phyloP scores from a whole-genome alignment of 768 basidiomycete genomes.

The Xerocomellus amylosporus region DNA sequence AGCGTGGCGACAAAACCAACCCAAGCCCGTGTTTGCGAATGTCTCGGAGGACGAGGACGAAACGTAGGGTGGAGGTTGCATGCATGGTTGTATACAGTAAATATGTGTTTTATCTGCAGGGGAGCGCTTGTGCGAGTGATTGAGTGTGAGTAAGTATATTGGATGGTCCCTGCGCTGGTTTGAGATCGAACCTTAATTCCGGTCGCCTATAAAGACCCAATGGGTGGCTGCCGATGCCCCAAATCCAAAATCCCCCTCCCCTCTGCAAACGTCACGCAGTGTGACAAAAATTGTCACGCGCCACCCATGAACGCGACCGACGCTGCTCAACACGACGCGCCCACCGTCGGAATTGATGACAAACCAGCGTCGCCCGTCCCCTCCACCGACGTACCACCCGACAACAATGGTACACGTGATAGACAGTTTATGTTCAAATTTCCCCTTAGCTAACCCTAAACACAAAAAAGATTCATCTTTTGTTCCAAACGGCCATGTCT shows the following conservation, averaged over 20 bases:
- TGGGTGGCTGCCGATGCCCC: conserved; percentile 63
- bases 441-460: conserved; percentile 39
- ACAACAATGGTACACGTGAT: conserved; percentile 42
- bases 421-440: conserved; percentile 30
- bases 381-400: conserved; percentile 18
- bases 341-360: conserved; percentile 30
- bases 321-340: conserved; percentile 29
- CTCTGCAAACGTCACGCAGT: conserved; percentile 54
- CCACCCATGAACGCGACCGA: conserved; percentile 60
- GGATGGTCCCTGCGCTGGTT: conserved; percentile 69
- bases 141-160: conserved; percentile 37
- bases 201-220: conserved; percentile 78
- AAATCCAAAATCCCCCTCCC: conserved; percentile 59
- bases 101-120: conserved; percentile 5
- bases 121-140: conserved; percentile 20
- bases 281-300: conserved; percentile 64
- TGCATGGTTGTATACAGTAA: conserved; percentile 3
- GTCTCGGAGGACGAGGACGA: conserved; percentile 56
- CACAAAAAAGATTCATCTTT: conserved; percentile 32
- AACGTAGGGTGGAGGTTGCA: conserved; percentile 39
- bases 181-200: conserved; percentile 82
- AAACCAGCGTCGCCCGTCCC: conserved; percentile 21
- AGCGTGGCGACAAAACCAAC: conserved; percentile 89
- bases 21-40: conserved; percentile 78
- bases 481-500: conserved; percentile 64